These are phyloP conservation scores for Zymoseptoria crescenta DNA, from an alignment of 2,329 filamentous ascomycete species.

Conservation along the genomic window DNA sequence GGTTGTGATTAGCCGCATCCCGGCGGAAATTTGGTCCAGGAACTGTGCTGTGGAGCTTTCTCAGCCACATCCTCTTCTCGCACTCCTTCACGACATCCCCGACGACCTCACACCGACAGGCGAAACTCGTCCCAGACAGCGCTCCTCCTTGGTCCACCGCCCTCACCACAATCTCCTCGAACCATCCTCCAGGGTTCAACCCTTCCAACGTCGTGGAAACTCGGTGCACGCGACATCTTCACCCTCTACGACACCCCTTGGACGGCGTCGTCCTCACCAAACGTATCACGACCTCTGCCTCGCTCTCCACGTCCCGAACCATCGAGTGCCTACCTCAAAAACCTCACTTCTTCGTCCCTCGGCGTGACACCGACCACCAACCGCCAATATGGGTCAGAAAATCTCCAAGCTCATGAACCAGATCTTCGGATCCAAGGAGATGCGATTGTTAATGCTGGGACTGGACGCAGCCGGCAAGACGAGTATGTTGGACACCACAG, in stretches of 20 bases:
- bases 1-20: no score
- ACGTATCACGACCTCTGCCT: not conserved
- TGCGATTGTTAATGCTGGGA: conserved; percentile 95
- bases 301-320: not conserved
- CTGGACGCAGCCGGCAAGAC: conserved; percentile 98
- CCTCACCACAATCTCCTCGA: not conserved
- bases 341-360: not conserved
- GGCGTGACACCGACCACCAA: not conserved
- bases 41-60: no score
- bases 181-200: not conserved
- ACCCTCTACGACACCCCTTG: not conserved
- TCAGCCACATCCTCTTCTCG: not conserved
- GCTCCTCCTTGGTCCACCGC: not conserved
- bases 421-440: conserved; percentile 98
- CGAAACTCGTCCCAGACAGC: not conserved
- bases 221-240: not conserved
- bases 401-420: conserved; percentile 96
- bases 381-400: conserved; percentile 70
- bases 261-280: not conserved
- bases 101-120: not conserved
- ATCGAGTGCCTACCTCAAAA: not conserved
- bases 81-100: no score
- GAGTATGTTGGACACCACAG: conserved; percentile 39
- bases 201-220: not conserved
- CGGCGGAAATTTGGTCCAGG: no score